A percentile compares a stretch with the other conserved stretches of the same genome.
Conservation (phyloP, 225 moss, liverwort and hornwort species). For the Antitrichia curtipendula region DNA sequence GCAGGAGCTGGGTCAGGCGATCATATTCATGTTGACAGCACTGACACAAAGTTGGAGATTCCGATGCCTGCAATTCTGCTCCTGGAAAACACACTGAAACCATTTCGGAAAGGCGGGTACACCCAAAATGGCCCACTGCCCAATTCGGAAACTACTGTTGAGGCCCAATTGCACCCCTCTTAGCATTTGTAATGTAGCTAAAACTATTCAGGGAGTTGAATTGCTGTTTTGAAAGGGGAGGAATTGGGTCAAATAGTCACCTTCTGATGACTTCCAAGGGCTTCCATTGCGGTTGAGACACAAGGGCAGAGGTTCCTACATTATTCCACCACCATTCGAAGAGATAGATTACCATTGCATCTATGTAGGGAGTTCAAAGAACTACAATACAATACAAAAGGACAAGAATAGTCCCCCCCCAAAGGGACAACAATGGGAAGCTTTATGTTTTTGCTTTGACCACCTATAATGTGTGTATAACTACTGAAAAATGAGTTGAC, state of each 20-base stretch:
- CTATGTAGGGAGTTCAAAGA: fast-evolving
- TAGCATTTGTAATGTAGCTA: too few species aligned
- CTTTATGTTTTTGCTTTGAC: background rate
- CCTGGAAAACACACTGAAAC: background rate
- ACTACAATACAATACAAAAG: background rate
- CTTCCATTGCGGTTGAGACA: fast-evolving
- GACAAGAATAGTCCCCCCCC: background rate
- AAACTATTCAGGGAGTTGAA: background rate
- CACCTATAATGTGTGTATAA: background rate
- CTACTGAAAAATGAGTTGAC: background rate
- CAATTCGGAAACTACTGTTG: background rate
- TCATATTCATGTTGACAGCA: background rate
- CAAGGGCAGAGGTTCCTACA: background rate
- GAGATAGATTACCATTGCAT: background rate
- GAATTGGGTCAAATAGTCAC: background rate
- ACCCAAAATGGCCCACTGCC: background rate
- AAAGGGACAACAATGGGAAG: background rate
- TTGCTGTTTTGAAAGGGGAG: background rate
- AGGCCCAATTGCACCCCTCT: background rate
- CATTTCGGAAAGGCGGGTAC: background rate
- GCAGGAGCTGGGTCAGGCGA: background rate
- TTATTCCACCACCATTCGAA: background rate
- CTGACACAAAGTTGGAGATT: background rate
- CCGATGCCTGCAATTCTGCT: background rate
- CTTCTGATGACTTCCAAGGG: fast-evolving